A percentile compares a stretch with the other conserved stretches of the same genome.
phyloP scores from a whole-genome alignment of 2,329 filamentous ascomycete species.

The Talaromyces sp. region DNA sequence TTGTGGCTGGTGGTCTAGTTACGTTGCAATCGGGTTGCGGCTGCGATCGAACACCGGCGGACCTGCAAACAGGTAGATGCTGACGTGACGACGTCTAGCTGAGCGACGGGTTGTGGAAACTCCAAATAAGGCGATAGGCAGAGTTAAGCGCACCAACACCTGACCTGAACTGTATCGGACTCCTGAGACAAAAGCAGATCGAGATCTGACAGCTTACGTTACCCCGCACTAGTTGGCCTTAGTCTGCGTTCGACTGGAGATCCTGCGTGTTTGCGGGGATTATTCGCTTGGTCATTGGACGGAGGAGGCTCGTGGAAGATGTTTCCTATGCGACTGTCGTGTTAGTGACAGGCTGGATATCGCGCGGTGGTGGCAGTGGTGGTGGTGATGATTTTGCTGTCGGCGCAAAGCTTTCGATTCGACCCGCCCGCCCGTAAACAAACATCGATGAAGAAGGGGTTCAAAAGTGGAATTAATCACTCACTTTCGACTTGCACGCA shows the following conservation, averaged over 20 bases:
- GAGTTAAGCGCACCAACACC: slow-evolving; percentile 16
- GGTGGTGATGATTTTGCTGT: not conserved
- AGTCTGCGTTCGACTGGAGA: slow-evolving; percentile 14
- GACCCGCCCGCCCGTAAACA: not conserved
- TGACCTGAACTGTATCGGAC: slow-evolving; percentile 10
- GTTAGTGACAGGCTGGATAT: not conserved
- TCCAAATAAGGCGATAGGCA: slow-evolving; percentile 1
- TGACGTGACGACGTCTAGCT: slow-evolving; percentile 3
- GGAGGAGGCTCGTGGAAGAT: not conserved
- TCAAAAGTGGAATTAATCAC: not conserved
- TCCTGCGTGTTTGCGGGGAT: slow-evolving; percentile 10
- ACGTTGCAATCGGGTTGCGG: not conserved
- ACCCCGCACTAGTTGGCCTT: slow-evolving; percentile 18
- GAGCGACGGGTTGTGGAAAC: slow-evolving; percentile 3
- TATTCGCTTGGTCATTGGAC: slow-evolving; percentile 8
- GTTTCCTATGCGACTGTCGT: not conserved
- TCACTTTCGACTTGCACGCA: not conserved
- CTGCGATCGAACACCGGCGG: slow-evolving; percentile 9
- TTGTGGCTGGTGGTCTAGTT: not conserved
- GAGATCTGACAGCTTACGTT: slow-evolving; percentile 19
- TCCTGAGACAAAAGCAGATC: slow-evolving; percentile 11
- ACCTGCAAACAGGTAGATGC: slow-evolving; percentile 9
- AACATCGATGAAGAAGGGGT: not conserved
- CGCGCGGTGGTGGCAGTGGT: not conserved
- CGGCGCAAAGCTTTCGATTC: not conserved